These are phyloP conservation scores for Colletotrichum sp. DNA, from an alignment of 2,329 filamentous ascomycete genomes.

Conservation along the genomic window DNA sequence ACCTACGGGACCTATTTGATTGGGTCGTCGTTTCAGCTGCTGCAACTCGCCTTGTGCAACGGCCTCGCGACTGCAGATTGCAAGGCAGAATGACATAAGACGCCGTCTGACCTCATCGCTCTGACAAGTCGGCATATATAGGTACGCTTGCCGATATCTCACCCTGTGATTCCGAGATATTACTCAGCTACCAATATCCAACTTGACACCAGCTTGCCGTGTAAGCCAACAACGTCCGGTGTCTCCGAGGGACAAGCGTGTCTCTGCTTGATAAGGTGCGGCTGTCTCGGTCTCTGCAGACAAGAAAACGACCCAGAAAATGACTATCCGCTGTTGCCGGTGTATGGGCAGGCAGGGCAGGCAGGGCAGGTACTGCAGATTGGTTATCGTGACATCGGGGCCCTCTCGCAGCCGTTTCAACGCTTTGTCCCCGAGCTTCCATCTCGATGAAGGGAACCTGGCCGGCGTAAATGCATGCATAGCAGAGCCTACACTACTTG, in stretches of 20 bases:
- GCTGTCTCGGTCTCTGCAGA: conserved; percentile 1
- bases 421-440: not conserved
- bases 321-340: not conserved
- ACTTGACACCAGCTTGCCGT: not conserved
- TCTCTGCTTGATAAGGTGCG: not conserved
- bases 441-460: not conserved
- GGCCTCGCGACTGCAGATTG: not conserved
- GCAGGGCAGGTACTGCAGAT: not conserved
- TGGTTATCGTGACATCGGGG: not conserved
- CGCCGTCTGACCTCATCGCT: conserved; percentile 3
- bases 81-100: not conserved
- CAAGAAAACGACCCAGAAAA: not conserved
- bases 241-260: not conserved
- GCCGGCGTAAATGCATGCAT: not conserved
- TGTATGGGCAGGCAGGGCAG: not conserved
- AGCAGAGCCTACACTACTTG: not conserved
- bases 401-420: conserved; percentile 10
- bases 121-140: not conserved
- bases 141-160: not conserved
- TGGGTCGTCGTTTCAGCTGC: conserved; percentile 8
- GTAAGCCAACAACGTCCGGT: not conserved
- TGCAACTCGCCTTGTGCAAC: conserved; percentile 5
- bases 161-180: not conserved
- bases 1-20: not conserved
- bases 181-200: not conserved